Evolutionary conservation across 768 basidiomycete species (phyloP).

Genomic region (Mycena alexandri): DNA sequence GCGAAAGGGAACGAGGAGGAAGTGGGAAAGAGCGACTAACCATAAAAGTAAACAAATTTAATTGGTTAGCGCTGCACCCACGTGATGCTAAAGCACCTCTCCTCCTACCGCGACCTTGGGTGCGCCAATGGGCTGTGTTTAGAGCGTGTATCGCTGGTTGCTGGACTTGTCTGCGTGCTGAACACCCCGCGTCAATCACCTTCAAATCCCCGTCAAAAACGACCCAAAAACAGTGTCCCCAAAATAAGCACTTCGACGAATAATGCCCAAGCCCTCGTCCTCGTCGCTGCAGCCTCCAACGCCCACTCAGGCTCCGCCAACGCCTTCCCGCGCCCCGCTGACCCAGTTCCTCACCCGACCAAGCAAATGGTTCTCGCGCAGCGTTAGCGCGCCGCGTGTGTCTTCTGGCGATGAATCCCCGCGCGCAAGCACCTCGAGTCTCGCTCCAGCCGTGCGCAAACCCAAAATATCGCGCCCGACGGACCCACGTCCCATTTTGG

Average conservation of each 20-base stretch:
- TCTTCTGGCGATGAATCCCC: constrained; percentile 15
- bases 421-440: constrained; percentile 31
- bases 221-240: background rate
- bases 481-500: constrained; percentile 83
- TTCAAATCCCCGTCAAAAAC: no score
- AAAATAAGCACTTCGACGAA: no score
- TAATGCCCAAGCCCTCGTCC: constrained; percentile 7
- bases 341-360: constrained; percentile 62
- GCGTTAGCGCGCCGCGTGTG: constrained; percentile 36
- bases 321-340: constrained; percentile 39
- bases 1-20: no score
- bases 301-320: constrained; percentile 17
- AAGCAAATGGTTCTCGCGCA: constrained; percentile 64
- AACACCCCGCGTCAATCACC: no score
- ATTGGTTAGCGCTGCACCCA: no score
- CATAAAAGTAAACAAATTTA: no score
- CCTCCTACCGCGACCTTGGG: no score
- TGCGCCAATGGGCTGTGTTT: no score
- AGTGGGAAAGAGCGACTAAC: no score
- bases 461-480: constrained; percentile 89
- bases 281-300: constrained; percentile 15
- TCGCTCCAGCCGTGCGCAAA: constrained; percentile 54
- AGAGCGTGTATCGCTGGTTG: no score
- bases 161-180: no score
- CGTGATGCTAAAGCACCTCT: no score